phyloP scores from a whole-genome alignment of 2,329 filamentous ascomycete species.

The Cladophialophora psammophila region DNA sequence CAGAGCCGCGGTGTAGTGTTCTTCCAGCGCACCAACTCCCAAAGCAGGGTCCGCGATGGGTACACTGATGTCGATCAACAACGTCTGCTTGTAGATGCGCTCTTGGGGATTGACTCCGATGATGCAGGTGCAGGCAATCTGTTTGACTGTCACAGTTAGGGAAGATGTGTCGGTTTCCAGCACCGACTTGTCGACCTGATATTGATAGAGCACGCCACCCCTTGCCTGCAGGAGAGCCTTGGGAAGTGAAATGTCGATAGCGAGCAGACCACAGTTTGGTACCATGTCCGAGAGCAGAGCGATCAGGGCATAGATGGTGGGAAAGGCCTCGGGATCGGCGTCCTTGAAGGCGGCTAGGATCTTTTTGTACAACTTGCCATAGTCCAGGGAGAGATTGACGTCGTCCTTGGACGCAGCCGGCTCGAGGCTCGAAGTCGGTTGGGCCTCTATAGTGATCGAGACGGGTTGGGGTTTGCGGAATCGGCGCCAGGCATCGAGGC shows the following conservation, averaged over 20 bases:
- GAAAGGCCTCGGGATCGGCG: conserved; percentile 26
- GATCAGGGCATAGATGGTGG: conserved; percentile 34
- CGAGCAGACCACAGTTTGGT: conserved; percentile 30
- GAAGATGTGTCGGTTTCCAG: conserved; percentile 24
- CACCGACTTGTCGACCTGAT: conserved; percentile 39
- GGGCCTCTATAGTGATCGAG: conserved; percentile 52
- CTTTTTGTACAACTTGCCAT: conserved; percentile 56
- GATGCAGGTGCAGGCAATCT: conserved; percentile 55
- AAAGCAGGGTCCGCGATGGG: conserved; percentile 32
- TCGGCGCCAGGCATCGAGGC: conserved; percentile 57
- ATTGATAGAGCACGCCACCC: conserved; percentile 51
- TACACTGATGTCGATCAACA: conserved; percentile 51
- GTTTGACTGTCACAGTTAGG: conserved; percentile 48
- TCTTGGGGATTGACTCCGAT: conserved; percentile 63
- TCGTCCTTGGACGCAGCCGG: conserved; percentile 53
- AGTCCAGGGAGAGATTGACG: conserved; percentile 55
- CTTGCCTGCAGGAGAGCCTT: conserved; percentile 55
- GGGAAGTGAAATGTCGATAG: conserved; percentile 45
- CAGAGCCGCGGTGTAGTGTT: conserved; percentile 37
- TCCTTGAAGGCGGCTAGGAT: conserved; percentile 42
- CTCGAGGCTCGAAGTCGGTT: conserved; percentile 50
- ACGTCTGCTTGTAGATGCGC: conserved; percentile 58
- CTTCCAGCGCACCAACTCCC: conserved; percentile 24
- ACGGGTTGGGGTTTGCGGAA: conserved; percentile 55
- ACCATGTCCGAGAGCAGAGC: conserved; percentile 26